A percentile compares a stretch with the other conserved stretches of the same genome.
Conservation (phyloP, 768 basidiomycete genomes). For the Hypholoma fasciculare region DNA sequence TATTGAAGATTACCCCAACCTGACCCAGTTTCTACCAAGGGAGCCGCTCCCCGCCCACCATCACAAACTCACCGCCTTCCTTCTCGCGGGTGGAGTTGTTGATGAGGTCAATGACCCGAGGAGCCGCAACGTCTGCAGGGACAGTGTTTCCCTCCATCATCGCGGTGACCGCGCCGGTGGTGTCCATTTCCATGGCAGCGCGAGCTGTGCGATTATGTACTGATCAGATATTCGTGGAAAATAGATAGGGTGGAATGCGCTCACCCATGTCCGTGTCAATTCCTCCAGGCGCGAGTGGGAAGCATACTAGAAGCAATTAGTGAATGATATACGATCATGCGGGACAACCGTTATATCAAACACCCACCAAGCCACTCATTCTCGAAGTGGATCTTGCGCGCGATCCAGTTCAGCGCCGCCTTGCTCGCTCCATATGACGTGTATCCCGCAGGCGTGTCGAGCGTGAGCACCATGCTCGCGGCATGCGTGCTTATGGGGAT, state of each 20-base stretch:
- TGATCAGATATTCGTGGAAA: background rate
- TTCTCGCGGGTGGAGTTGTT: background rate
- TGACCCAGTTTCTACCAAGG: background rate
- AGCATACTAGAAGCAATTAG: background rate
- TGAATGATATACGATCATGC: too few relatives aligned
- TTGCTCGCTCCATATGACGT: background rate
- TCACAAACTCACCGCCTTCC: background rate
- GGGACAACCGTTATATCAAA: too few relatives aligned
- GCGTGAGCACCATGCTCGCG: background rate
- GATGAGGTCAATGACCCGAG: background rate
- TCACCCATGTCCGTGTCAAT: background rate
- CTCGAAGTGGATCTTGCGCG: slow-evolving; percentile 1
- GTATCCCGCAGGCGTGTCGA: background rate
- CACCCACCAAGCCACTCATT: background rate
- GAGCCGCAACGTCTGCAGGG: background rate
- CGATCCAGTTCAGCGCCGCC: background rate
- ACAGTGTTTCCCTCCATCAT: background rate
- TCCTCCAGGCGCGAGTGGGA: background rate
- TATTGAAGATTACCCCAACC: too few relatives aligned
- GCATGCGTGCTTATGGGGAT: background rate
- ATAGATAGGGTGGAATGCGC: background rate
- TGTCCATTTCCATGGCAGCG: background rate
- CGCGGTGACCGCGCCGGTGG: background rate
- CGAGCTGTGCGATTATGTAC: background rate
- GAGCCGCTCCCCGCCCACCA: background rate